Evolutionary conservation across 2,329 filamentous ascomycete genomes (phyloP), one percentile per base, ranked within the genome.

Genomic region (Myriosclerotinia scirpicola): DNA sequence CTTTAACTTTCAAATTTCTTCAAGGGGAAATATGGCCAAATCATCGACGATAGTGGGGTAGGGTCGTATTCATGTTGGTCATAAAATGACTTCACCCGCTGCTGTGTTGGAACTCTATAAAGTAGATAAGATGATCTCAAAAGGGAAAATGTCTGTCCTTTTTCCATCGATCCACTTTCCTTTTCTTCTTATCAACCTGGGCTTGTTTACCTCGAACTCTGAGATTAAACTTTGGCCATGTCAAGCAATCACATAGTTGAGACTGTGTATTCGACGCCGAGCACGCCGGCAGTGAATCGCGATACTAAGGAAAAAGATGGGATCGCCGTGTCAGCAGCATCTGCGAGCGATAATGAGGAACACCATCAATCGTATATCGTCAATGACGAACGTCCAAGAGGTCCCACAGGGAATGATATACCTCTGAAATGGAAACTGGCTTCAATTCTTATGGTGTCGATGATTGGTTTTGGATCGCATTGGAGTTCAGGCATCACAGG

Each of bases 401-500:
- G 5, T n/a, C 44, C 44, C n/a, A 66, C 8, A 8, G 56, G 30
- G 11, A 60, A 60, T 22, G 42, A 60, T 36, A 70, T 75, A 12
- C 73, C 73, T 40, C 46, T 73, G 40, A 68, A 54, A 15, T 74
- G 65, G 65, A 79, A 77, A 69, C 64, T 83, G 17, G 73, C 77
- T 11, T 79, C 84, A 0, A 81, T 87, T 3, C 58, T 84, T 0
- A 72, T 85, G 11, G 82, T 85, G 2, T 82, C 81, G 17, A 75
- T 80, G 65, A 85, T 87, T 69, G 84, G 85, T 1, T 87, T 87
- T 70, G 85, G 85, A 0, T 84, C 83, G 0, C 81, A 83, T 30
- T 87, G 85, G 85, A 86, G 84, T 69, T 80, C 79, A n/a, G 84
- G 85, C 1, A 83, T 87, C 1, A 87, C 84, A 0, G 82, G 83